Evolutionary conservation across 1,284 basidiomycete genomes (phyloP).

Genomic region (Trametes hirsuta): DNA sequence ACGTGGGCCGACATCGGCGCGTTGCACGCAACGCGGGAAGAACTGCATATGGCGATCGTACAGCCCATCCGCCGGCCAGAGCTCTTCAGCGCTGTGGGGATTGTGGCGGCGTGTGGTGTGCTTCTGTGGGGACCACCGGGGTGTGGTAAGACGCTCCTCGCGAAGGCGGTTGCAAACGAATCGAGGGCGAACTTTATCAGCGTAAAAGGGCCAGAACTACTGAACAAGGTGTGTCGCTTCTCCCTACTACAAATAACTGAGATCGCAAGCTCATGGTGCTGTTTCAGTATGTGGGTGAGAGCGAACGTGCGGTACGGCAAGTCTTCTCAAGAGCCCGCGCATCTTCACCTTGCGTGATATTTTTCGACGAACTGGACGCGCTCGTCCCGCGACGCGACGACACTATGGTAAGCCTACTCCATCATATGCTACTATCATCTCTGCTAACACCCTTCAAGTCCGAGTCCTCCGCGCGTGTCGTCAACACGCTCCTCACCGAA

Average conservation of each 20-base stretch:
- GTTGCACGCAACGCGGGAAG: conserved; percentile 82
- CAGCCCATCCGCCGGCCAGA: conserved; percentile 93
- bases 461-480: conserved; percentile 95
- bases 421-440: background rate
- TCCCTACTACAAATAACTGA: background rate
- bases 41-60: conserved; percentile 96
- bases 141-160: conserved; percentile 94
- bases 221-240: conserved; percentile 80
- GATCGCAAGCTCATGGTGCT: background rate
- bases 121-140: conserved; percentile 98
- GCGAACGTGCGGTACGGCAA: conserved; percentile 92
- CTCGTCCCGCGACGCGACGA: conserved; percentile 95
- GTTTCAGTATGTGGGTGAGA: conserved; percentile 93
- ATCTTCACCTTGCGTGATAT: conserved; percentile 89
- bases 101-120: conserved; percentile 88
- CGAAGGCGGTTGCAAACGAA: conserved; percentile 97
- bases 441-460: conserved; percentile 54
- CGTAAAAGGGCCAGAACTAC: conserved; percentile 94
- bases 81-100: conserved; percentile 86
- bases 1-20: conserved; percentile 98
- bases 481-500: conserved; percentile 96
- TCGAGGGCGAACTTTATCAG: conserved; percentile 95
- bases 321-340: conserved; percentile 90
- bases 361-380: conserved; percentile 97
- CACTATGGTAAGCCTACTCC: conserved; percentile 61